These are phyloP conservation scores for Raddia distichophylla DNA, from an alignment of 176 grass and related monocot species.

Conservation along the genomic window DNA sequence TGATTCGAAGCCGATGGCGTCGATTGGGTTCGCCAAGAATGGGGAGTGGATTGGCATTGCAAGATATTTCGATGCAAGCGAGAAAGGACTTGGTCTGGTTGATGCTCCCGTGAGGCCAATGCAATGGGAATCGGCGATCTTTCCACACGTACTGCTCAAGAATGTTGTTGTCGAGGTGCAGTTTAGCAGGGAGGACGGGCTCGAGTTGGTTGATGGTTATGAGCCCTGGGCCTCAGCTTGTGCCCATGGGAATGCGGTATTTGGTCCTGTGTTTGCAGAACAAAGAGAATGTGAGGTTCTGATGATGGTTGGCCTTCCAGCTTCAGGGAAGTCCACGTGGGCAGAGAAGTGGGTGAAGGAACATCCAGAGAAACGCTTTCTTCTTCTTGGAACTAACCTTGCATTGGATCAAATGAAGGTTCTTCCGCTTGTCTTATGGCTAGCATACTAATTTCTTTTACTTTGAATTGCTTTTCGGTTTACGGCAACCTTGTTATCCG, in stretches of 20 bases:
- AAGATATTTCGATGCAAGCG: constrained; percentile 44
- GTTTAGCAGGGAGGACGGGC: constrained; percentile 60
- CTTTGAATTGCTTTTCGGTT: constrained; percentile 11
- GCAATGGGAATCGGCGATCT: constrained; percentile 60
- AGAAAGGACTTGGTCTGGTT: constrained; percentile 51
- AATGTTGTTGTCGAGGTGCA: constrained; percentile 66
- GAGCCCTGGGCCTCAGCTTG: constrained; percentile 51
- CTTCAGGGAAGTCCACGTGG: constrained; percentile 72
- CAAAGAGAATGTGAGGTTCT: constrained; percentile 50
- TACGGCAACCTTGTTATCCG: constrained; percentile 11
- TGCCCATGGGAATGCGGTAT: constrained; percentile 37
- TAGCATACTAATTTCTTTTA: not conserved
- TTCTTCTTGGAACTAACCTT: constrained; percentile 73
- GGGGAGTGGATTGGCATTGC: constrained; percentile 57
- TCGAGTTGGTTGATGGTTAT: constrained; percentile 58
- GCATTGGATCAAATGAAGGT: constrained; percentile 84
- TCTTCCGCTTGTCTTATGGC: not conserved
- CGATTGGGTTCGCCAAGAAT: constrained; percentile 62
- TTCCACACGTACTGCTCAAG: constrained; percentile 70
- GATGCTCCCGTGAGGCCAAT: constrained; percentile 28
- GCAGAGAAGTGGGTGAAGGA: constrained; percentile 67
- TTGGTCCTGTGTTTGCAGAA: constrained; percentile 46
- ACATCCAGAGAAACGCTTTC: constrained; percentile 56
- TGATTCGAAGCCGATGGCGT: constrained; percentile 50
- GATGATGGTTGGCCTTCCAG: constrained; percentile 76